Evolutionary conservation across 257 asterid genomes (phyloP), one percentile per base, ranked within the genome.

Genomic region (Paraleonurus japonicus): DNA sequence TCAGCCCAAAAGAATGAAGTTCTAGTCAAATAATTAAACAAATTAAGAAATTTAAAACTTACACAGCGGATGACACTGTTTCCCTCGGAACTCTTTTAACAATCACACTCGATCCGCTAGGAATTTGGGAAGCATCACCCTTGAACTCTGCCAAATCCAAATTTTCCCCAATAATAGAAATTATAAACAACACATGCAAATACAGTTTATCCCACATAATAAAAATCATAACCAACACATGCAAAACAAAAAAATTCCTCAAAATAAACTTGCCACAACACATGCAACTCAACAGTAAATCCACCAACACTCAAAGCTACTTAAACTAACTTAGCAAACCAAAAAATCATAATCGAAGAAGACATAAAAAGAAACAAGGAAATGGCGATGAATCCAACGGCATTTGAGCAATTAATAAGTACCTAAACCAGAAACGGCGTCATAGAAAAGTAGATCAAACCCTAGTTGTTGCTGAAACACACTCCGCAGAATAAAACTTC

Each of bases 381-480:
- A 70, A 59, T 1, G 19, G 1, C 30, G 41, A 58, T 11, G 10
- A 43, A 71, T 30, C 59, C 35, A 72, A 71, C 5, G 1, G 15
- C 47, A 39, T 39, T 39, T 39, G 15, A 11, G 15, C 1, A 43
- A 66, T 27, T 16, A 24, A 69, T 24, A 27, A 58, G 50, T 27
- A 90, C 98, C 98, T 87, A 71, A 72, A 17, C 87, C 92, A 17
- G 96, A 78, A 48, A 43, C 78, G 68, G 90, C 86, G 69, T 90
- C 97, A 30, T 83, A 85, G 57, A 93, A 86, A 16, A 86, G 81
- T 78, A 90, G 90, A 84, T 89, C 96, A 72, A 93, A 88, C n/a
- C 93, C 94, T 15, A 81, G 95, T 61, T 84, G 81, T 69, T 83
- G 80, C 68, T 71, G 82, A 37, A 85, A 81, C 16, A 51, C 68